Evolutionary conservation across 2,329 filamentous ascomycete species (phyloP).

Genomic region (Kalaharituber pfeilii): DNA sequence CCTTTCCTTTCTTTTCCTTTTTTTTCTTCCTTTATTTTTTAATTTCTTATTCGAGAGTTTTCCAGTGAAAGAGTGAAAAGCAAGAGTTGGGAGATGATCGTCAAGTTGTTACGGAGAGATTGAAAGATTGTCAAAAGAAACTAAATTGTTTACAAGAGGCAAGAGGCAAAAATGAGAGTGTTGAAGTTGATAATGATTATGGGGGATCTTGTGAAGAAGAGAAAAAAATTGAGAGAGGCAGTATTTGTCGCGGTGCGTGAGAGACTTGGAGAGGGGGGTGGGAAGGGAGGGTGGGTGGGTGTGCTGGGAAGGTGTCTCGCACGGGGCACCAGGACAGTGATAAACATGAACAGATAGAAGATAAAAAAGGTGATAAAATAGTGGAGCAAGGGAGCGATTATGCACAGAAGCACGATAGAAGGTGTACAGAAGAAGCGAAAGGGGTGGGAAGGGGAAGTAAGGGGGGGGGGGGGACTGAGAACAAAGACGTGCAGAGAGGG

Average conservation of each 20-base stretch:
- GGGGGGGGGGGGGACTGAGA: background rate
- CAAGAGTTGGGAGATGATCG: background rate
- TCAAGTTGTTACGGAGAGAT: background rate
- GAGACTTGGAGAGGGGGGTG: background rate
- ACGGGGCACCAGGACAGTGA: background rate
- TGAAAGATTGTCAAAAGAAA: background rate
- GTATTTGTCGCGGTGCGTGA: no score
- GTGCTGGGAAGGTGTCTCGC: no score
- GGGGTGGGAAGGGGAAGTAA: background rate
- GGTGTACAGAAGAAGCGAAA: background rate
- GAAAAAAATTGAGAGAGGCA: no score
- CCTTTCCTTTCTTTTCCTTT: background rate
- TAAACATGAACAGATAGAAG: background rate
- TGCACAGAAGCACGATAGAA: conserved; percentile 2
- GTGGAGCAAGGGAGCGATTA: background rate
- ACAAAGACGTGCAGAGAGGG: background rate
- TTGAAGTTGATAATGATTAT: background rate
- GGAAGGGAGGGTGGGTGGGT: background rate
- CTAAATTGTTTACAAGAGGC: no score
- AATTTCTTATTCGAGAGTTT: background rate
- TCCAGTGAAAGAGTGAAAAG: background rate
- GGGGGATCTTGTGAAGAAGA: no score
- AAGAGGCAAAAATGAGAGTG: background rate
- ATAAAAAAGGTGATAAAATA: background rate
- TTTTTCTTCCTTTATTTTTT: background rate